A percentile compares a stretch with the other conserved stretches of the same genome.
Evolutionary conservation across 768 basidiomycete species (phyloP).

Genomic region (Calocybe indica): DNA sequence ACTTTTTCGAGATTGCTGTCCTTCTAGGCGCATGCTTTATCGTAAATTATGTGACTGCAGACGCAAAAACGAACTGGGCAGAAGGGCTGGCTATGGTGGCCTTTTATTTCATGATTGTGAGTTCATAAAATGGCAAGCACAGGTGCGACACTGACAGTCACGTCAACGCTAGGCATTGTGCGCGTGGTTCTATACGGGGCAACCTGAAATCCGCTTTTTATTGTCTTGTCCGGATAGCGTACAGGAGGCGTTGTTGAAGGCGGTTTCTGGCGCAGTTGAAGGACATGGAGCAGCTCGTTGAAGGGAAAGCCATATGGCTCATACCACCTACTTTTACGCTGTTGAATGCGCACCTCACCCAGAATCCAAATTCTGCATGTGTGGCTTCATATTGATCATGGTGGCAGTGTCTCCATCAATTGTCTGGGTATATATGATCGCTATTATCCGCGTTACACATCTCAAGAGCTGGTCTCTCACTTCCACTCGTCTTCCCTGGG

Average conservation of each 20-base stretch:
- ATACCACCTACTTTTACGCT: too few species aligned
- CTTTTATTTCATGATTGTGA: constrained; percentile 64
- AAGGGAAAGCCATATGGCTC: too few species aligned
- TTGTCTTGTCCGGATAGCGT: not conserved
- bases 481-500: too few species aligned
- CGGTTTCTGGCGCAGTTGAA: not conserved
- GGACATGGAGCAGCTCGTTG: not conserved
- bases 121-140: constrained; percentile 4
- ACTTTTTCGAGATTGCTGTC: constrained; percentile 62
- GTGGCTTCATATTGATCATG: too few species aligned
- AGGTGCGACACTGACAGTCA: too few species aligned
- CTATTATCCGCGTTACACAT: too few species aligned
- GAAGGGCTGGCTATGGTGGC: constrained; percentile 63
- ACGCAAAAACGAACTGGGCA: constrained; percentile 75
- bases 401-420: too few species aligned
- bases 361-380: too few species aligned
- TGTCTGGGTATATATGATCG: too few species aligned
- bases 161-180: constrained; percentile 40
- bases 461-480: too few species aligned
- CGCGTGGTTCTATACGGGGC: constrained; percentile 64
- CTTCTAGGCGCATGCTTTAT: constrained; percentile 66
- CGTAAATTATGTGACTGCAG: constrained; percentile 76
- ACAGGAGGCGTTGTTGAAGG: not conserved
- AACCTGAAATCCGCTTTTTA: constrained; percentile 31
- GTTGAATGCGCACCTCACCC: too few species aligned